These are phyloP conservation scores for Aspergillus alliaceus DNA, from an alignment of 2,329 filamentous ascomycete species.

Conservation along the genomic window DNA sequence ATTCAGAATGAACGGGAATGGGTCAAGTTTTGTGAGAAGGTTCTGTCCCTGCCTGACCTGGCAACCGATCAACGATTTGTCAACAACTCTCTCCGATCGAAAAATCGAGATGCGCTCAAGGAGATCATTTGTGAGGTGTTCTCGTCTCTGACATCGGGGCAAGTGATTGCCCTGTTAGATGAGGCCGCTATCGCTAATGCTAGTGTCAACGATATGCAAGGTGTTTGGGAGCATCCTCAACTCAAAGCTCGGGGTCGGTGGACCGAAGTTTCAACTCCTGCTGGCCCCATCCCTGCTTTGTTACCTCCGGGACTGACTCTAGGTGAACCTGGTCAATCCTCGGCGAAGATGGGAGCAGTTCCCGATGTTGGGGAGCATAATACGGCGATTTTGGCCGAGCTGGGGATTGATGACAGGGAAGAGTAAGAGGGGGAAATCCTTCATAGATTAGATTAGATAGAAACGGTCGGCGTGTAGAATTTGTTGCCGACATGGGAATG, in stretches of 20 bases:
- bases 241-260: conserved; percentile 53
- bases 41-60: conserved; percentile 46
- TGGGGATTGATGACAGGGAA: conserved; percentile 33
- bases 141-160: conserved; percentile 35
- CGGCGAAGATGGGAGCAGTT: conserved; percentile 39
- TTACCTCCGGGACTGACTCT: conserved; percentile 50
- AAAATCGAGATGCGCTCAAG: conserved; percentile 50
- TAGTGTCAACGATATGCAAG: conserved; percentile 56
- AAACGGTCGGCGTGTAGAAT: neutral
- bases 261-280: conserved; percentile 51
- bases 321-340: conserved; percentile 20
- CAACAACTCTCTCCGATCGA: conserved; percentile 47
- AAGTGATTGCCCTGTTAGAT: conserved; percentile 48
- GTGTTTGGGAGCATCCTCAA: conserved; percentile 56
- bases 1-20: conserved; percentile 61
- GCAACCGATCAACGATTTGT: conserved; percentile 49
- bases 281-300: conserved; percentile 49
- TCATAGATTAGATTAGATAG: neutral
- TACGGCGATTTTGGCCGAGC: conserved; percentile 46
- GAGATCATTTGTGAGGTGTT: conserved; percentile 49
- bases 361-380: conserved; percentile 55
- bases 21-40: conserved; percentile 49
- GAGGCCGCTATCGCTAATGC: conserved; percentile 55
- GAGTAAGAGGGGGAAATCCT: too few species aligned
- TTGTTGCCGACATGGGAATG: neutral